These are phyloP conservation scores for Kokia cookei DNA, from an alignment of 441 rosid genomes.

Conservation along the genomic window DNA sequence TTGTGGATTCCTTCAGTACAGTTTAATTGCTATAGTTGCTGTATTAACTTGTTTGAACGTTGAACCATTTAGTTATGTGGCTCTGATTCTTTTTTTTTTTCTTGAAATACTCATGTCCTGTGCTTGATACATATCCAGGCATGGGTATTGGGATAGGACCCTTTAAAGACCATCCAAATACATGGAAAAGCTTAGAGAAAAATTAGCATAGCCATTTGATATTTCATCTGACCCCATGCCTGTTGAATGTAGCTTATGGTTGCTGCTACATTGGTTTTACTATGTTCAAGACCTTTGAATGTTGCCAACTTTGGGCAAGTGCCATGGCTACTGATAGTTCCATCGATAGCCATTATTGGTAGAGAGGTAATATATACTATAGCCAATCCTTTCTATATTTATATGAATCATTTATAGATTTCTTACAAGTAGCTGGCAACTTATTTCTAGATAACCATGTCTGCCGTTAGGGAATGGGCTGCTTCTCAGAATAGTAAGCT, in stretches of 20 bases:
- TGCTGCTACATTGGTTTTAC: constrained; percentile 79
- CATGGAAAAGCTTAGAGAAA: no score
- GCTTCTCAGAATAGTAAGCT: constrained; percentile 81
- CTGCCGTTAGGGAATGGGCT: constrained; percentile 98
- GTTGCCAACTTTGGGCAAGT: constrained; percentile 45
- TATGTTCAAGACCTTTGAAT: constrained; percentile 74
- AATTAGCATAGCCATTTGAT: background rate
- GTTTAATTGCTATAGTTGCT: background rate
- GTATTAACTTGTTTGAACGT: background rate
- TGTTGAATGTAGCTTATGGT: constrained; percentile 81
- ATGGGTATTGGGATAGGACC: background rate
- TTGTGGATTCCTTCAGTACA: background rate
- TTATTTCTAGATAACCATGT: constrained; percentile 82
- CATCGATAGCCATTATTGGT: constrained; percentile 84
- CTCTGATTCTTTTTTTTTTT: background rate
- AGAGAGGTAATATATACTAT: constrained; percentile 60
- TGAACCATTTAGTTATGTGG: background rate
- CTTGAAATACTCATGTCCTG: background rate
- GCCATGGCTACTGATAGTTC: constrained; percentile 81
- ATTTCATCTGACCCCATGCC: constrained; percentile 10
- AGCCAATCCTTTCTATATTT: background rate
- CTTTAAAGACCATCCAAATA: background rate
- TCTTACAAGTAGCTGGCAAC: constrained; percentile 10
- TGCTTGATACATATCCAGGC: background rate
- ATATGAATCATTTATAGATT: background rate